These are phyloP conservation scores for Metrosideros polymorpha DNA, from an alignment of 441 rosid genomes.

Conservation along the genomic window DNA sequence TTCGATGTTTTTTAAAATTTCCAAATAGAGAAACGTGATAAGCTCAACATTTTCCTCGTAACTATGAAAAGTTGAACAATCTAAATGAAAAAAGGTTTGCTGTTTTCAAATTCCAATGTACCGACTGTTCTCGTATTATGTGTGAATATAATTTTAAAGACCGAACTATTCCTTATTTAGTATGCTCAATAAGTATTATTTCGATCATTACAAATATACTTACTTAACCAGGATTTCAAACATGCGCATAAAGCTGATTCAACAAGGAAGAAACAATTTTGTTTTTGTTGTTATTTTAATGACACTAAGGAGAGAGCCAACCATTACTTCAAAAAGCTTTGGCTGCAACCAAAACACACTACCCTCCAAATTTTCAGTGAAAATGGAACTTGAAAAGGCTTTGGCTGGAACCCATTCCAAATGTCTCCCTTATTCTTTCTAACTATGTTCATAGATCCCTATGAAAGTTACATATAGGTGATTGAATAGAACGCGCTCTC, in stretches of 20 bases:
- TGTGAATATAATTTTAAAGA: no score
- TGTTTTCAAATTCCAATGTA: not conserved
- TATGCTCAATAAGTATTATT: not conserved
- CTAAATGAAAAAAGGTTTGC: not conserved
- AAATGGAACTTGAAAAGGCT: not conserved
- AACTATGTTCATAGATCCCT: not conserved
- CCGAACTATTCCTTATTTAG: not conserved
- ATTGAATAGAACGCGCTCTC: not conserved
- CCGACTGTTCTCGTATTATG: not conserved
- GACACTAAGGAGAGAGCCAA: not conserved
- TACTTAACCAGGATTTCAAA: not conserved
- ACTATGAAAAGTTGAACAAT: not conserved
- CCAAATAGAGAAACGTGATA: not conserved
- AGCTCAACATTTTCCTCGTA: not conserved
- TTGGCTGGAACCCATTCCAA: not conserved
- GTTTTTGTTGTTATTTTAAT: not conserved
- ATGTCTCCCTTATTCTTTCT: not conserved
- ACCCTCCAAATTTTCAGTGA: not conserved
- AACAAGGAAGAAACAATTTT: no score
- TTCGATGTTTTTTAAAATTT: not conserved
- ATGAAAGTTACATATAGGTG: not conserved
- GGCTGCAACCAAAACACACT: not conserved
- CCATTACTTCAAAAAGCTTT: no score
- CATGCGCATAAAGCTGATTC: no score
- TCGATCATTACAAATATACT: no score